phyloP scores from a whole-genome alignment of 805 yeast species.

The Saccharomyces eubayanus region DNA sequence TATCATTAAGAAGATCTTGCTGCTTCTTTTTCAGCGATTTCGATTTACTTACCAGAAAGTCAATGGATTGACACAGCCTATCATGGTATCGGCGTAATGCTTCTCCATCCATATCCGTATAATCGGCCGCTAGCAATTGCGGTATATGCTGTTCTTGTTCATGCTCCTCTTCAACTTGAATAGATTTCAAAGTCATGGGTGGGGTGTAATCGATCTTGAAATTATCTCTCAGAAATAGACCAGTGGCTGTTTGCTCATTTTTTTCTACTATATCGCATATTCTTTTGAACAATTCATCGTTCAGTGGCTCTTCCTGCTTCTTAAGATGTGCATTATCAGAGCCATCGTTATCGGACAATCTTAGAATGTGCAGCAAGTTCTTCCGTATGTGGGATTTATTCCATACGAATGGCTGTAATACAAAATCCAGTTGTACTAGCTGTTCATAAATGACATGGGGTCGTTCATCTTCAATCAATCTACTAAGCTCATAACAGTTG shows the following conservation, averaged over 20 bases:
- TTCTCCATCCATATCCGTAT: constrained; percentile 4
- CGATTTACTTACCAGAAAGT: constrained; percentile 25
- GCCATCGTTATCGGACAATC: constrained; percentile 14
- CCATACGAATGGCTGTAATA: constrained; percentile 24
- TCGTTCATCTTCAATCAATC: constrained; percentile 21
- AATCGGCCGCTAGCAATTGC: constrained; percentile 7
- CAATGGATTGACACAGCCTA: constrained; percentile 21
- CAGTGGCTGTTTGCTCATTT: constrained; percentile 1
- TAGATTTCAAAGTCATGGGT: constrained; percentile 10
- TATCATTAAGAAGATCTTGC: constrained; percentile 48
- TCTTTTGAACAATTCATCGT: constrained; percentile 16
- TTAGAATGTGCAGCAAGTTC: constrained; percentile 20
- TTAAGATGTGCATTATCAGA: neutral
- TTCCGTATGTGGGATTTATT: constrained; percentile 20
- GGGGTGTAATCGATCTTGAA: constrained; percentile 15
- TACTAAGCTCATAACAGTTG: constrained; percentile 4
- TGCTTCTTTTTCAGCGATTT: constrained; percentile 34
- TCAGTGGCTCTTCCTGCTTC: constrained; percentile 6
- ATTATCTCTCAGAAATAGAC: constrained; percentile 13
- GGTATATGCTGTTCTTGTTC: constrained; percentile 17
- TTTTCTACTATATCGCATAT: constrained; percentile 4
- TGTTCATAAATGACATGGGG: constrained; percentile 28
- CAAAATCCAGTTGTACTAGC: constrained; percentile 17
- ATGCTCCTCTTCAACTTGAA: constrained; percentile 10
- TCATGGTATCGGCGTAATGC: constrained; percentile 20